Evolutionary conservation across 1,284 basidiomycete species (phyloP), one percentile per base, ranked within the genome.

Genomic region (Volvariella surrecta): DNA sequence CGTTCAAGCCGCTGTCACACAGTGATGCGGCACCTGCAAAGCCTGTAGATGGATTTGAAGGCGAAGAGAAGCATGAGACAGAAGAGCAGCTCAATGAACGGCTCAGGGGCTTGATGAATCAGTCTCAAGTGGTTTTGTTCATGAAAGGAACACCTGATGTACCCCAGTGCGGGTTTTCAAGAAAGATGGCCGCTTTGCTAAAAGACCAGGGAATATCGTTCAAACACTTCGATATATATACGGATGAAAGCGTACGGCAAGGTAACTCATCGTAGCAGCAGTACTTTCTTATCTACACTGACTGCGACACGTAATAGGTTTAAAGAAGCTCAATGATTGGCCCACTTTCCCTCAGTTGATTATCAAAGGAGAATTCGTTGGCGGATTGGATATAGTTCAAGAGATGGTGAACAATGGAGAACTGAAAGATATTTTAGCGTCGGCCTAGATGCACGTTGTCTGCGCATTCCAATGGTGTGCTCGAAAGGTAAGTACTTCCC

Each of bases 301-400:
- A 40, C 22, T 32, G 20, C 15, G 18, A 22, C 30, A 28, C 16
- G 3, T 18, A 40, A 19, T 45, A 72, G 70, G 68, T n/a, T 54
- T 75, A 38, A 79, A 79, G 53, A 64, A 61, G 35, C 49, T 76
- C 42, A 95, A 93, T 47, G 82, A 94, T 54, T 99, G 95, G 95
- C 95, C 95, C 2, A 99, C 95, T 2, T 93, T 90, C 60, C 95
- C 95, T 10, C 95, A 99, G 64, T 74, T 99, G 3, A 96, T 97
- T 58, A 74, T 97, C 18, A 79, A 89, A 24, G 93, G 94, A 35
- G 94, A 98, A 60, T 87, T 99, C 47, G 80, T 97, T 15, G 96
- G 95, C 19, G 95, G 96, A 22, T 82, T 95, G 57, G 95, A 99
- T 60, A 93, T 98, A 52, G 77, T 96, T 3, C 65, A 67, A 49